Evolutionary conservation across 2,329 filamentous ascomycete genomes (phyloP).

Genomic region (Sporothrix globosa): DNA sequence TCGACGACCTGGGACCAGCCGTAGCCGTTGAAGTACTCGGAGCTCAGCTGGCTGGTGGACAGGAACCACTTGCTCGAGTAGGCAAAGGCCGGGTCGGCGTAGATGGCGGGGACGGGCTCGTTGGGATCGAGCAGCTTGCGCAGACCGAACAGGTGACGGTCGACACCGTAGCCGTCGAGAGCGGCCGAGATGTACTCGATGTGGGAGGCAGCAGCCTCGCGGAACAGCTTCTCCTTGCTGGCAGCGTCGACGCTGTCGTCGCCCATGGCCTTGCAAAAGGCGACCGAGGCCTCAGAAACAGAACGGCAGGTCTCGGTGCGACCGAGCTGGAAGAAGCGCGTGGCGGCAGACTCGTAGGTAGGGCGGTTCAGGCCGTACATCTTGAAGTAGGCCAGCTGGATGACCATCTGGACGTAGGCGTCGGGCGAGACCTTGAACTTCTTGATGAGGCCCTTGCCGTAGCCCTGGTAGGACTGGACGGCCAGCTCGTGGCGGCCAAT

Average conservation of each 20-base stretch:
- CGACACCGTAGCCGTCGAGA: constrained; percentile 88
- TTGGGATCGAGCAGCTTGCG: constrained; percentile 84
- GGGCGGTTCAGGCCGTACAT: constrained; percentile 98
- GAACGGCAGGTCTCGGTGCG: constrained; percentile 94
- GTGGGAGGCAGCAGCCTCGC: constrained; percentile 78
- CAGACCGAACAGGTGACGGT: constrained; percentile 94
- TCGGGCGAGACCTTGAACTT: constrained; percentile 99
- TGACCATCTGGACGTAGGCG: constrained; percentile 97
- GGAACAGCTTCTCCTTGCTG: constrained; percentile 70
- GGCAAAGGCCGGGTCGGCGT: constrained; percentile 79
- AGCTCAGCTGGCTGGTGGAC: constrained; percentile 85
- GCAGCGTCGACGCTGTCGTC: constrained; percentile 59
- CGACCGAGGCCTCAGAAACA: constrained; percentile 87
- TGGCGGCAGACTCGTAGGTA: constrained; percentile 95
- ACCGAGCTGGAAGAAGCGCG: constrained; percentile 91
- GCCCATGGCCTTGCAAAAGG: constrained; percentile 87
- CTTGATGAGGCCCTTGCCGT: constrained; percentile 98
- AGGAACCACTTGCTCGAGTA: constrained; percentile 92
- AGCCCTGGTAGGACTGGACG: constrained; percentile 94
- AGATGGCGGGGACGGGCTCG: constrained; percentile 80
- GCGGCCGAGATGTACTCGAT: constrained; percentile 90
- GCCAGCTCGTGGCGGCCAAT: constrained; percentile 88
- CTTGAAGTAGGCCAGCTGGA: constrained; percentile 97
- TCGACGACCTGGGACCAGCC: constrained; percentile 98
- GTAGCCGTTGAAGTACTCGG: constrained; percentile 98